Evolutionary conservation across 495 filamentous ascomycete species (phyloP), one percentile per base, ranked within the genome.

Genomic region (Neurospora sp.): DNA sequence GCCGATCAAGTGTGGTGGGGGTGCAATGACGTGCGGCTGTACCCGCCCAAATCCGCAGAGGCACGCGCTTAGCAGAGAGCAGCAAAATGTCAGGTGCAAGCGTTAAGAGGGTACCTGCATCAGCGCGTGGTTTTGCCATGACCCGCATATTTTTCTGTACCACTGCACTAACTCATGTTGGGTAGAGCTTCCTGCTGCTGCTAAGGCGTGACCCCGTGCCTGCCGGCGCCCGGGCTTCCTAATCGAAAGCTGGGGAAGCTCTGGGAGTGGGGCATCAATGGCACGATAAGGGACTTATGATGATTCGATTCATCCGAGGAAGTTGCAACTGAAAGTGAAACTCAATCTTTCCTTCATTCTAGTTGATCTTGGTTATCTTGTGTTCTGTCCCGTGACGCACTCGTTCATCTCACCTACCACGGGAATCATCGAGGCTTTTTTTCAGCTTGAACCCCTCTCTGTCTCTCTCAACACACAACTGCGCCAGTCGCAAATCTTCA

Each of bases 1-100:
- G 54, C 2, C 28, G 54, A 66, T 66, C 36, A 70, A 39, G 72
- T 71, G 28, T 73, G 72, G 72, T 66, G 72, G 72, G 72, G 72
- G 69, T 31, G 69, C 39, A 28, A 73, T 73, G 72, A 73, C 72
- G 72, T 45, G 39, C 72, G 39, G 39, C 69, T 45, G 37, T 39
- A 21, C 34, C 42, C 19, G 42, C 48, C 37, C 28, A 17, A 72
- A 73, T 73, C 15, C 28, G 28, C 54, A 66, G 1, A 66, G 54
- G 13, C 54, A 31, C 2, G 24, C 0, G 24, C 13, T 15, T 66
- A 66, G 15, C 54, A 66, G 54, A 66, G 3, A 28, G 54, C 28
- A 66, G 54, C 54, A 17, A 66, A 66, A 0, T 11, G 0, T 7
- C 15, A 28, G 15, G 54, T 1, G 3, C 15, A 66, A 31, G 15